Evolutionary conservation across 2,329 filamentous ascomycete genomes (phyloP).

Genomic region (Penicillium occitanis): DNA sequence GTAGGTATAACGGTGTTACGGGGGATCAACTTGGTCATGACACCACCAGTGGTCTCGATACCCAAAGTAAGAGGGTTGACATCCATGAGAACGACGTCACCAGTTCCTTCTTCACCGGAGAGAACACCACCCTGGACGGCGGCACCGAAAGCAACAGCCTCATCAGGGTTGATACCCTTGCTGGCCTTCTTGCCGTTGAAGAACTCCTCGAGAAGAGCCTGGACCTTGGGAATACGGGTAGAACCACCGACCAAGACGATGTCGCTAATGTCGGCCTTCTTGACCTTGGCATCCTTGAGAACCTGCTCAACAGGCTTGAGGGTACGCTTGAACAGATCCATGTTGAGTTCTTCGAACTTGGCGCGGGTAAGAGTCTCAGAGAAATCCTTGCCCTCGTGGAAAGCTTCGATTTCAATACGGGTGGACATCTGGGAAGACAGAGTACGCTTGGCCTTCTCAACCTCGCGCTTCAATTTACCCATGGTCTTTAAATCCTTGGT

Average conservation of each 20-base stretch:
- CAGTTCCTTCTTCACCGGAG: constrained; percentile 78
- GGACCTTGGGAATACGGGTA: constrained; percentile 98
- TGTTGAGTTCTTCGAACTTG: constrained; percentile 99
- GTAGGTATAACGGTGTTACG: constrained; percentile 94
- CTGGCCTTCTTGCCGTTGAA: constrained; percentile 94
- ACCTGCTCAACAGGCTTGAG: constrained; percentile 98
- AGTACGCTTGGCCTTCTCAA: constrained; percentile 98
- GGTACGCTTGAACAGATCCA: constrained; percentile 98
- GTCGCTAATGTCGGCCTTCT: constrained; percentile 92
- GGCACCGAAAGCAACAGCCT: constrained; percentile 96
- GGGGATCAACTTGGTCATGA: constrained; percentile 96
- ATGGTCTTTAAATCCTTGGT: constrained; percentile 95
- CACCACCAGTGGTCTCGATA: constrained; percentile 95
- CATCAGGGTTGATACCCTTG: constrained; percentile 99
- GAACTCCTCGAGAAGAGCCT: constrained; percentile 91
- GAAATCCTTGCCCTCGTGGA: constrained; percentile 96
- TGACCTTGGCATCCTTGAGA: constrained; percentile 95
- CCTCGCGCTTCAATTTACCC: constrained; percentile 99
- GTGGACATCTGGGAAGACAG: constrained; percentile 92
- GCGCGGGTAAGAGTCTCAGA: constrained; percentile 96
- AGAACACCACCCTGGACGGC: constrained; percentile 96
- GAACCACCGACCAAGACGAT: constrained; percentile 98
- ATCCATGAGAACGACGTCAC: constrained; percentile 88
- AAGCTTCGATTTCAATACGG: constrained; percentile 93
- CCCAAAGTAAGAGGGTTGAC: constrained; percentile 94